Evolutionary conservation across 2,329 filamentous ascomycete species (phyloP), one percentile per base, ranked within the genome.

Genomic region (Ophiostoma piceae): DNA sequence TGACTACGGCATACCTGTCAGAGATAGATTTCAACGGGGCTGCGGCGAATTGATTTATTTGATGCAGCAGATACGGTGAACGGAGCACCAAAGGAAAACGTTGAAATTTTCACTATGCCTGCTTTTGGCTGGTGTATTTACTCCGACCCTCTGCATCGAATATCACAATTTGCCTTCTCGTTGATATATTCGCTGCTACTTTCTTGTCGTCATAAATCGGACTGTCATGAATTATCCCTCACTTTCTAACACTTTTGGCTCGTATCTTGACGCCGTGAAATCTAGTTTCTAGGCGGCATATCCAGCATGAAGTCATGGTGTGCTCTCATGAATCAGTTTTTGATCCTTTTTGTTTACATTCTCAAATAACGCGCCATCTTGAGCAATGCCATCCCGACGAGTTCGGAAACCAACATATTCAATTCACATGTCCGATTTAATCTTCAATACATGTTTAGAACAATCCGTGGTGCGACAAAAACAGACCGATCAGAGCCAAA

Each of bases 111-210:
- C 57, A 62, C 26, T 29, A 26, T n/a, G 22, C 51, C 51, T 29
- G 57, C 26, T 60, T 60, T 32, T 32, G 11, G 14, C 26, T 62
- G 26, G 16, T 26, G 47, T 54, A 54, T 54, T 26, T 22, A 22
- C 47, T 54, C n/a, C n/a, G 51, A 57, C 51, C 51, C 51, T 57
- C 57, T 35, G 12, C 26, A 32, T 32, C 12, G 26, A 62, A 32
- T 35, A 47, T 67, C 65, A 22, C 41, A 67, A 67, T 67, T 68
- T 39, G 32, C 47, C 67, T 29, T 35, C 47, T 60, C 67, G 67
- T 60, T 39, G 67, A 41, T 60, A 54, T 51, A 29, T 60, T 68
- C 67, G 67, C 67, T 68, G 47, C 67, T 32, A 68, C 62, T 39
- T 19, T 8, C 57, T 11, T 19, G 12, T 62, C 26, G 26, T 16